Conservation (phyloP, 1,284 basidiomycete genomes). For the Phellopilus nigrolimitatus region DNA sequence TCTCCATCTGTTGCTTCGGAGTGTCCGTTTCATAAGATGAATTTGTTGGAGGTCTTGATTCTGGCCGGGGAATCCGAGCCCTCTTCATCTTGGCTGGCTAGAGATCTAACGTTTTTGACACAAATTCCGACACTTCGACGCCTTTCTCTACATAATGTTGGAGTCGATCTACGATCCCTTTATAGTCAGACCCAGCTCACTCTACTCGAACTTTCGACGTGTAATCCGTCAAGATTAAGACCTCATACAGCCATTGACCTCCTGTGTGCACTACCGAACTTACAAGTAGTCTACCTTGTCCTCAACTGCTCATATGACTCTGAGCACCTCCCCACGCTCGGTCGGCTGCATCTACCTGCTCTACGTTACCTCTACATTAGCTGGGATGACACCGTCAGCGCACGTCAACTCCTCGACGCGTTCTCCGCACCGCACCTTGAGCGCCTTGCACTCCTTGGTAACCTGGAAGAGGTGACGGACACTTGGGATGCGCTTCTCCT, state of each 20-base stretch:
- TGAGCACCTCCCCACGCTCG: too few relatives aligned
- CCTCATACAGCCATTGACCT: conserved; percentile 2
- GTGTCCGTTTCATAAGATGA: conserved; percentile 3
- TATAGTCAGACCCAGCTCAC: conserved; percentile 3
- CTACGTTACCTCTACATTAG: conserved; percentile 7
- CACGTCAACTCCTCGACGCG: neutral
- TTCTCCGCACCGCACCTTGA: conserved; percentile 8
- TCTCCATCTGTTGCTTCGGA: conserved; percentile 4
- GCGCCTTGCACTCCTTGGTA: conserved; percentile 2
- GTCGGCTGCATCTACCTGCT: neutral
- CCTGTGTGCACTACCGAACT: conserved; percentile 1
- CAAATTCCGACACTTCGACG: conserved; percentile 1
- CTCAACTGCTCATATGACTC: conserved; percentile 5
- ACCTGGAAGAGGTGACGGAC: neutral
- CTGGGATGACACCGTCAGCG: neutral
- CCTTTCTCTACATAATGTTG: conserved; percentile 8
- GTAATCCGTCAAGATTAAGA: conserved; percentile 7
- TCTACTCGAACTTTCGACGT: conserved; percentile 11
- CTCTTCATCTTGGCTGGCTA: neutral
- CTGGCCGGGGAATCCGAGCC: conserved; percentile 4
- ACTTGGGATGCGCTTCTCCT: conserved; percentile 4
- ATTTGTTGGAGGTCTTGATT: conserved; percentile 1
- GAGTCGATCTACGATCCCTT: neutral
- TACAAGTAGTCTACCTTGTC: conserved; percentile 8
- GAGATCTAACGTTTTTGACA: conserved; percentile 1